Evolutionary conservation across 441 rosid genomes (phyloP), one percentile per base, ranked within the genome.

Genomic region (Theobroma grandiflorum): DNA sequence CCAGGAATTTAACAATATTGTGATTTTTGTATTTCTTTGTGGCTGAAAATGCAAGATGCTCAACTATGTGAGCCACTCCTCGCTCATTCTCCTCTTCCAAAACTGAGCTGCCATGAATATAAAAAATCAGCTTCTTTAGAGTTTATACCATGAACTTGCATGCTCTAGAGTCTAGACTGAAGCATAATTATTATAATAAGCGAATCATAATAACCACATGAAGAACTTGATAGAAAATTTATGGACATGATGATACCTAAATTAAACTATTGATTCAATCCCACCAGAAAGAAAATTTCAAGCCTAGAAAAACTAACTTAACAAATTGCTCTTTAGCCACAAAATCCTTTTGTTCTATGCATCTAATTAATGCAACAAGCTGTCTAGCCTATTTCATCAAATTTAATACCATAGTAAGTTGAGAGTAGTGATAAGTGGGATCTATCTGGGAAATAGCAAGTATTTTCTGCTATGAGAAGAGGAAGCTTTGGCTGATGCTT

Each of bases 1-100:
- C 99, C 20, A 95, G 88, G 84, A 95, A 94, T 85, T 91, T 95
- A 67, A 95, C 91, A 37, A 95, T 94, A 72, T 92, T 98, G 61
- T 92, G 99, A 88, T 95, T 95, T 75, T 94, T 89, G 64, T 94
- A 95, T 55, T 87, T 94, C 62, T 84, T 85, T 8, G 98, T 95
- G 31, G 99, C 97, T 82, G 98, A 94, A 79, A 95, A 95, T 14
- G 99, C 98, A 66, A 95, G 97, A 88, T 95, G 99, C 90, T 95
- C 98, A 45, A 92, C 93, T 50, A 95, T 92, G 82, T 95, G 99
- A 67, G 99, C 99, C 74, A 95, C 99, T 69, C 98, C 97, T 62
- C 94, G 94, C 84, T 95, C 97, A 77, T 91, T 92, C 72, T 95
- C 99, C 89, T 95, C 95, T 87, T 95, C 99, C 89, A 94, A 84